phyloP scores from a whole-genome alignment of 1,284 basidiomycete genomes.

The Fomitiporia mediterranea region DNA sequence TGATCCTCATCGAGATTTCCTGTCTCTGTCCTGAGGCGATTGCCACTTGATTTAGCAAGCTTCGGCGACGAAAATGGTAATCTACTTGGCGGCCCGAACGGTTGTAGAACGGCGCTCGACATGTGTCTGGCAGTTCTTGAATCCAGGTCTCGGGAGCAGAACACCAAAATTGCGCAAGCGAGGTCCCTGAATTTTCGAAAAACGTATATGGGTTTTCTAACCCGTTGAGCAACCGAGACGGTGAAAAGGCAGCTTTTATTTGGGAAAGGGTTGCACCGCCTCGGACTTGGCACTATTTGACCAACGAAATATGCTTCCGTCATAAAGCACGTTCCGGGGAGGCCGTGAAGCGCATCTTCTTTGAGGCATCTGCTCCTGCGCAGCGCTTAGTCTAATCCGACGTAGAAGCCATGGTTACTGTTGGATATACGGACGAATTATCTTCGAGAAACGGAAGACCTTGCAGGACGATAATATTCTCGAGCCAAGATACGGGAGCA shows the following conservation, averaged over 20 bases:
- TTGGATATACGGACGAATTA: neutral
- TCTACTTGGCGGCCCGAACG: neutral
- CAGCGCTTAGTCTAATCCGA: neutral
- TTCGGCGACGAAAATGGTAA: neutral
- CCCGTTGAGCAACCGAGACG: constrained; percentile 1
- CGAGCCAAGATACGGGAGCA: constrained; percentile 2
- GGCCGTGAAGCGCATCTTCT: neutral
- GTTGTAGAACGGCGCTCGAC: neutral
- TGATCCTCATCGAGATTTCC: neutral
- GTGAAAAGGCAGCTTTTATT: neutral
- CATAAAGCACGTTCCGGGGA: constrained; percentile 11
- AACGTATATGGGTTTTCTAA: constrained; percentile 6
- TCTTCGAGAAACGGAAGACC: neutral
- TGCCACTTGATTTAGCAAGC: neutral
- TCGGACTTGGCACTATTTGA: neutral
- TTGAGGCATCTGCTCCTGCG: neutral
- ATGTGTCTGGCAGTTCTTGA: neutral
- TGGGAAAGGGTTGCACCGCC: constrained; percentile 1
- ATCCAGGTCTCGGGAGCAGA: constrained; percentile 4
- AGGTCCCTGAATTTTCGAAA: neutral
- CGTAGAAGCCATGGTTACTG: neutral
- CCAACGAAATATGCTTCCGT: constrained; percentile 4
- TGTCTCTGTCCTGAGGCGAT: neutral
- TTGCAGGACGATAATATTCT: neutral
- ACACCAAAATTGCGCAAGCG: neutral